Base-by-base conservation (phyloP, 2,329 filamentous ascomycete species). In the Lachnellula hyalina region DNA sequence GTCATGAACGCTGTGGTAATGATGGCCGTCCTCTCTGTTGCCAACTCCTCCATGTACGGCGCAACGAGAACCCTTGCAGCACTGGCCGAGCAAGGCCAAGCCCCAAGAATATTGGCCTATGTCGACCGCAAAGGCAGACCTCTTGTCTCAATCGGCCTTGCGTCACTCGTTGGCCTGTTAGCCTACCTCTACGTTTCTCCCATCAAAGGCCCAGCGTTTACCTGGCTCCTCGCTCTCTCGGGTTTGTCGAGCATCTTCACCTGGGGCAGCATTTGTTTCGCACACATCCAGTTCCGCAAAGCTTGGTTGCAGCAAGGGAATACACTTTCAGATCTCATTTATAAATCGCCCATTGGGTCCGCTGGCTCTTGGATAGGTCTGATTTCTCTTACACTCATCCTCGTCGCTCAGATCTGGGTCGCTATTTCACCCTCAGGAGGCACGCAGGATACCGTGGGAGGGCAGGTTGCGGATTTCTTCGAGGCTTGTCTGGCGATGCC, bases 1-100 rank as follows among this genome's bases (percentile, higher is more conserved):
- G 82, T 96, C 55, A 95, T 96, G 88, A 97, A 97, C 71, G 85
- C 84, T 19, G 90, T 96, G 56, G 96, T 97, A 68, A 83, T 96
- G 70, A 84, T 96, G 56, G 87, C 92, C 28, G 91, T 96, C 21
- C 76, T 96, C 25, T 95, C 90, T 1, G 92, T 96, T 57, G 91
- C 91, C 55, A 96, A 96, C 73, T 93, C 90, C 15, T 87, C 91
- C 61, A 88, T 96, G 60, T 97, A 95, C 45, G 93, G 90, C 45
- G 91, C 90, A 34, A 94, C 90, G 0, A 86, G 93, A 61, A 96
- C 92, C 1, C 82, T 97, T 8, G 89, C 90, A 35, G 92, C 92
- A 2, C 81, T 96, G 1, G 92, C 91, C 36, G 91, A 96, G 69
- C 90, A 95, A 72, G 82, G 85, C 54, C 90, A 95, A 70, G 91